A percentile compares a stretch with the other conserved stretches of the same genome.
phyloP scores from a whole-genome alignment of 2,329 filamentous ascomycete genomes.

The Aspergillus tanneri region DNA sequence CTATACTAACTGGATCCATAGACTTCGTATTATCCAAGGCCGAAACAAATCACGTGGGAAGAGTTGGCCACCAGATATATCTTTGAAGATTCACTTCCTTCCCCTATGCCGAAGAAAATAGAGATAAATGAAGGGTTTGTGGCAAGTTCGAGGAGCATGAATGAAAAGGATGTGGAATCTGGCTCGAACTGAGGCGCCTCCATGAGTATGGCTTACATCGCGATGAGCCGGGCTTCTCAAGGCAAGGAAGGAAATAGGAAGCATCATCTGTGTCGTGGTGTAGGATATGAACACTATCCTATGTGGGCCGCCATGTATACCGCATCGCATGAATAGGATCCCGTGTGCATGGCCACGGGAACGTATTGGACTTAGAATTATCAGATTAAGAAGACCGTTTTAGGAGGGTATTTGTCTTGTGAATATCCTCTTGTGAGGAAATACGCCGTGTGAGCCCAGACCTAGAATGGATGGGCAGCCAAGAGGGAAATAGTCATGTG shows the following conservation, averaged over 20 bases:
- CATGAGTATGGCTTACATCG: neutral
- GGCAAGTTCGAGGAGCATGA: too few relatives aligned
- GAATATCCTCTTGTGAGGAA: slow-evolving; percentile 2
- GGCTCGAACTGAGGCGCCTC: slow-evolving; percentile 1
- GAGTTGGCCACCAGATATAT: neutral
- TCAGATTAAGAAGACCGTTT: slow-evolving; percentile 1
- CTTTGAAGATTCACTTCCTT: too few relatives aligned
- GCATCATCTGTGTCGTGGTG: slow-evolving; percentile 1
- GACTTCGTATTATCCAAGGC: neutral
- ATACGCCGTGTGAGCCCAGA: neutral
- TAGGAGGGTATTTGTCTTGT: neutral
- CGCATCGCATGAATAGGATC: neutral
- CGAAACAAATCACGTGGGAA: neutral
- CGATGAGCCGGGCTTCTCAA: neutral
- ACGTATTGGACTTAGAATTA: slow-evolving; percentile 3
- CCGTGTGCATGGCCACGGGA: slow-evolving; percentile 1
- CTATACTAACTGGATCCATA: neutral
- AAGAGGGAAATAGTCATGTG: neutral
- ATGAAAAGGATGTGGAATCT: neutral
- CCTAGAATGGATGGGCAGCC: neutral
- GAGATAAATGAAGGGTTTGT: too few relatives aligned
- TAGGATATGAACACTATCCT: neutral
- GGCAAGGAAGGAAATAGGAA: neutral
- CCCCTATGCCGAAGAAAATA: too few relatives aligned
- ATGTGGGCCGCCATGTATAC: neutral